Conservation (phyloP, 1,284 basidiomycete genomes). For the Trametes polyzona region DNA sequence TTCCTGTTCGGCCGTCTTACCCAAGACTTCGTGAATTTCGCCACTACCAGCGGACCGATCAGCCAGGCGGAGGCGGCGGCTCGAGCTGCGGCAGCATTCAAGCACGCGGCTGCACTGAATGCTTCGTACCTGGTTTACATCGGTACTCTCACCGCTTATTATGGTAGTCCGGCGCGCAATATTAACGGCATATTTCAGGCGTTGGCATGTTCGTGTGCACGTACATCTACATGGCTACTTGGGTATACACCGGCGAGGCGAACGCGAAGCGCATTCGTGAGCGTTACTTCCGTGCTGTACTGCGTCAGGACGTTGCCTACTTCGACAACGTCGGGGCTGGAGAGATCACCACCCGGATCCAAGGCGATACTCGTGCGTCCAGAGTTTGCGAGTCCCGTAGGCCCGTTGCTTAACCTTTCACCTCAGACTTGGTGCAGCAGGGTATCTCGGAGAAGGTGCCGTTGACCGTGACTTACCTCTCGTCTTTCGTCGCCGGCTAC, state of each 20-base stretch:
- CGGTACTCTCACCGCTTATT: too few species aligned
- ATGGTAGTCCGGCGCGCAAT: too few species aligned
- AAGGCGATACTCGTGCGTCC: constrained; percentile 83
- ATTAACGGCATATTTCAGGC: constrained; percentile 49
- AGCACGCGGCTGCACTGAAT: constrained; percentile 52
- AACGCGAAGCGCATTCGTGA: constrained; percentile 86
- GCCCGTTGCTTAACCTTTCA: neutral
- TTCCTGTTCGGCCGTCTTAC: constrained; percentile 82
- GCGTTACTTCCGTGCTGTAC: constrained; percentile 71
- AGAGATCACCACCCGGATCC: constrained; percentile 94
- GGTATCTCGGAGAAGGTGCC: constrained; percentile 90
- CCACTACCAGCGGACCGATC: constrained; percentile 33
- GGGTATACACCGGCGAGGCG: constrained; percentile 88
- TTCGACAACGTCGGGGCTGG: constrained; percentile 95
- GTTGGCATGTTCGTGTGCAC: constrained; percentile 69
- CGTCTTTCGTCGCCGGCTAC: constrained; percentile 81
- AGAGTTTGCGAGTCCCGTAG: neutral
- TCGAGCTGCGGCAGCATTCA: constrained; percentile 48
- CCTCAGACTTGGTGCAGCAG: constrained; percentile 80
- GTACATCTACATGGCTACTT: constrained; percentile 82
- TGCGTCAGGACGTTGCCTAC: constrained; percentile 87
- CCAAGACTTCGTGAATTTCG: constrained; percentile 74
- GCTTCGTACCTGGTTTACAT: constrained; percentile 72
- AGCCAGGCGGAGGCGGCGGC: constrained; percentile 24
- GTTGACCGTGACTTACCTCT: constrained; percentile 61